Evolutionary conservation across 2,329 filamentous ascomycete species (phyloP).

Genomic region (Neonectria punicea): DNA sequence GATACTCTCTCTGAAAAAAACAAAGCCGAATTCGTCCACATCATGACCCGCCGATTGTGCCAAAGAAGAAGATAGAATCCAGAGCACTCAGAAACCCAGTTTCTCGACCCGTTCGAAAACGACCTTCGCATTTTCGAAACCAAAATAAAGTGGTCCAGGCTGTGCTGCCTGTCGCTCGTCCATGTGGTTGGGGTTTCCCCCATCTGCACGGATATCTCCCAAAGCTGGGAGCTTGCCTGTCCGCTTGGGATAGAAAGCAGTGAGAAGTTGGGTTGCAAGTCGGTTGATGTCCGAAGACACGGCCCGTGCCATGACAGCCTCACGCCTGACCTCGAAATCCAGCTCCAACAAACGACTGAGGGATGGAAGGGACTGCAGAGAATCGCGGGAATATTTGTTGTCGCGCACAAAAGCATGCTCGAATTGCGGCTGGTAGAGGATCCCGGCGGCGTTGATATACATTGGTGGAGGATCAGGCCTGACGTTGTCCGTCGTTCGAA

Average conservation of each 20-base stretch:
- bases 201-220: neutral
- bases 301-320: conserved; percentile 14
- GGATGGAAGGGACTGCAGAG: conserved; percentile 43
- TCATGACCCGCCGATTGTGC: neutral
- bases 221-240: conserved; percentile 2
- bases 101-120: neutral
- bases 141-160: neutral
- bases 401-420: conserved; percentile 36
- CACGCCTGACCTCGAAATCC: neutral
- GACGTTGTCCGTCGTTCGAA: conserved; percentile 29
- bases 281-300: conserved; percentile 37
- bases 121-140: conserved; percentile 13
- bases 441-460: conserved; percentile 26
- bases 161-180: conserved; percentile 22
- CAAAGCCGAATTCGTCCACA: neutral
- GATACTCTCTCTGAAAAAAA: neutral
- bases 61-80: neutral
- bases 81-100: neutral
- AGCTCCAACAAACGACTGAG: conserved; percentile 32
- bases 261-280: conserved; percentile 10
- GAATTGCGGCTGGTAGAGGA: conserved; percentile 15
- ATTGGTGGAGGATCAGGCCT: conserved; percentile 17
- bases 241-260: neutral
- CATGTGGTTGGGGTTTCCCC: conserved; percentile 13
- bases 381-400: conserved; percentile 44